A percentile compares a stretch with the other conserved stretches of the same genome.
phyloP scores from a whole-genome alignment of 352 stramenopile genomes.

The Bremia lactucae region DNA sequence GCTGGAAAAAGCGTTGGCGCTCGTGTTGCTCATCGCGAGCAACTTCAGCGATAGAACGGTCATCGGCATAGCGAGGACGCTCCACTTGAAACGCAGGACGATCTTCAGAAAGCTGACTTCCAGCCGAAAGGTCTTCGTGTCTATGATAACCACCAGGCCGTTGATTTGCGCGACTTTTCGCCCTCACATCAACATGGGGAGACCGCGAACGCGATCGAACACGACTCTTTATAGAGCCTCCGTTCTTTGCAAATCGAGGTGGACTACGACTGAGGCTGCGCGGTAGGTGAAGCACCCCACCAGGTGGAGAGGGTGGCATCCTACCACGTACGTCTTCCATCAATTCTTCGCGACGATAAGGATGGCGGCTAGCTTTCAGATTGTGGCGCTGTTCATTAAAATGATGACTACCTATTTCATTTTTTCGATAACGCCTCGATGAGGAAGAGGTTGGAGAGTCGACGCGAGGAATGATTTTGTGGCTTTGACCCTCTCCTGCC shows the following conservation, averaged over 20 bases:
- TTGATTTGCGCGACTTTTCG: conserved; percentile 10
- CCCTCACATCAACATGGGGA: conserved; percentile 11
- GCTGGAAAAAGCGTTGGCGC: conserved; percentile 27
- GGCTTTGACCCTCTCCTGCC: conserved; percentile 9
- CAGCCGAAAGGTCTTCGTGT: conserved; percentile 14
- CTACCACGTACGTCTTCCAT: conserved; percentile 15
- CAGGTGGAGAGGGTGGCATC: conserved; percentile 8
- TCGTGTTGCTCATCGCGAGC: conserved; percentile 38
- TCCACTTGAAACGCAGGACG: conserved; percentile 12
- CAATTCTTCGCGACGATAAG: conserved; percentile 13
- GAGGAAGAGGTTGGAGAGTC: conserved; percentile 13
- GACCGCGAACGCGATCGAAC: conserved; percentile 19
- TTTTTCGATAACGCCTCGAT: conserved; percentile 14
- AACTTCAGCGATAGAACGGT: conserved; percentile 43
- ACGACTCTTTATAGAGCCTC: conserved; percentile 7
- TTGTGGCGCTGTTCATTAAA: conserved; percentile 14
- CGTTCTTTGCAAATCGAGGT: conserved; percentile 21
- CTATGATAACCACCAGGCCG: conserved; percentile 13
- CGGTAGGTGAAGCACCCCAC: conserved; percentile 10
- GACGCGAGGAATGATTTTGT: conserved; percentile 7
- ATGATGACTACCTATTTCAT: conserved; percentile 10
- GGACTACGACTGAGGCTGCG: conserved; percentile 22
- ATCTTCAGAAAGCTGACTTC: conserved; percentile 14
- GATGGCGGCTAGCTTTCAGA: conserved; percentile 13
- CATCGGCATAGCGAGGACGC: conserved; percentile 23